These are phyloP conservation scores for Pseudocercospora macadamiae DNA, from an alignment of 2,329 filamentous ascomycete species.

Conservation along the genomic window DNA sequence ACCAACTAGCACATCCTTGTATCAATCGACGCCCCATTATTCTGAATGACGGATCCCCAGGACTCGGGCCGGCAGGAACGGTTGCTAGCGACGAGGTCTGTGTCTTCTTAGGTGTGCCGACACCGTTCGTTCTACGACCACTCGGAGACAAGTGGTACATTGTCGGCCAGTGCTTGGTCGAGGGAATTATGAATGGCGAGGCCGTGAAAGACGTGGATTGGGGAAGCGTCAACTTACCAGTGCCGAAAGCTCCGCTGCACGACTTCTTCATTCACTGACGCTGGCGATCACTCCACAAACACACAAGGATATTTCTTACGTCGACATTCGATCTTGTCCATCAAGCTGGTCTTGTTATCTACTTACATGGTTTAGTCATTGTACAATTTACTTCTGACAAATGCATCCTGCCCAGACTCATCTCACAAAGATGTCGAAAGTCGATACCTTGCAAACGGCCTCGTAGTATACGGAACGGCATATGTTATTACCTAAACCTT, in stretches of 20 bases:
- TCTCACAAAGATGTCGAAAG: neutral
- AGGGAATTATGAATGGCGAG: slow-evolving; percentile 7
- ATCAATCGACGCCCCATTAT: slow-evolving; percentile 4
- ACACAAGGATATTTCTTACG: no score
- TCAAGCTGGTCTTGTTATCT: neutral
- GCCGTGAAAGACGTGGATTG: slow-evolving; percentile 4
- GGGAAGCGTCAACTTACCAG: neutral
- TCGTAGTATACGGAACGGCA: no score
- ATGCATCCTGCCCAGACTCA: neutral
- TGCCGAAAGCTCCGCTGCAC: slow-evolving; percentile 7
- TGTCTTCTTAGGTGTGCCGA: slow-evolving; percentile 1
- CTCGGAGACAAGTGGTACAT: neutral
- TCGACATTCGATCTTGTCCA: no score
- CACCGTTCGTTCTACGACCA: neutral
- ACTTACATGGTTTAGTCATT: neutral
- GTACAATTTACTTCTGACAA: neutral
- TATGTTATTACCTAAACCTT: no score
- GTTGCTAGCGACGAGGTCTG: neutral
- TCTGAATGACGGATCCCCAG: neutral
- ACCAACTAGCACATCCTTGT: slow-evolving; percentile 4
- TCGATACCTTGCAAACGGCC: neutral
- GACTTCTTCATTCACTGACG: slow-evolving; percentile 5
- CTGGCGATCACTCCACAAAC: neutral
- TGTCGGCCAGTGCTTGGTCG: slow-evolving; percentile 3
- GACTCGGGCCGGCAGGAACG: neutral